A percentile compares a stretch with the other conserved stretches of the same genome.
Conservation (phyloP, 2,329 filamentous ascomycete species). For the Fusarium compactum region DNA sequence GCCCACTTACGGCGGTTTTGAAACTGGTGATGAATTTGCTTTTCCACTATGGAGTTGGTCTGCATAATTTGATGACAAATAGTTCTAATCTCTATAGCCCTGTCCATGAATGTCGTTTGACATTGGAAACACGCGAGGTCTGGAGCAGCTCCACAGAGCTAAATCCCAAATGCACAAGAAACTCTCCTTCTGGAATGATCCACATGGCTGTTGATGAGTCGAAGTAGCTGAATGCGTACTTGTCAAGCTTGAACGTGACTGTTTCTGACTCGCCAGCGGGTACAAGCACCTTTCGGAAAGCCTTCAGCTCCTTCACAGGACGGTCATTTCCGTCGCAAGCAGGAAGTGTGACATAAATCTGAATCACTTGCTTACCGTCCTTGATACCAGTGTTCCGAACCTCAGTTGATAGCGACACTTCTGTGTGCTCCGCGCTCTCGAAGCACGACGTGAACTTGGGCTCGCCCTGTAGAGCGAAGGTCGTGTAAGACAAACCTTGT, state of each 20-base stretch:
- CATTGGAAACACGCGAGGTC: not conserved
- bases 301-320: constrained; percentile 1
- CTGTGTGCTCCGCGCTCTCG: fast-evolving
- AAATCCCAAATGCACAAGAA: not conserved
- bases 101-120: not conserved
- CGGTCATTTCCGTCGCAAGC: not conserved
- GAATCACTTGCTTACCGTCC: constrained; percentile 1
- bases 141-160: not conserved
- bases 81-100: not conserved
- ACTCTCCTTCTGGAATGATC: not conserved
- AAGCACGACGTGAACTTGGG: fast-evolving
- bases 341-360: not conserved
- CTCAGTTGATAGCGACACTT: not conserved
- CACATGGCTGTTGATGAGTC: not conserved
- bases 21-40: not conserved
- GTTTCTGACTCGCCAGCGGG: fast-evolving
- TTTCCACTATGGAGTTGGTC: not conserved
- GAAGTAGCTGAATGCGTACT: constrained; percentile 18
- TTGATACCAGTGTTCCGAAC: not conserved
- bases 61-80: fast-evolving
- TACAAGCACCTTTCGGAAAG: not conserved
- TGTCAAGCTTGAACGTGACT: not conserved
- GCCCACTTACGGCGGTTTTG: constrained; percentile 4
- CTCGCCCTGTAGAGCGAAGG: not conserved
- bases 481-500: constrained; percentile 4